Conservation (phyloP, 306 rosid genomes). For the Lagenaria siceraria region DNA sequence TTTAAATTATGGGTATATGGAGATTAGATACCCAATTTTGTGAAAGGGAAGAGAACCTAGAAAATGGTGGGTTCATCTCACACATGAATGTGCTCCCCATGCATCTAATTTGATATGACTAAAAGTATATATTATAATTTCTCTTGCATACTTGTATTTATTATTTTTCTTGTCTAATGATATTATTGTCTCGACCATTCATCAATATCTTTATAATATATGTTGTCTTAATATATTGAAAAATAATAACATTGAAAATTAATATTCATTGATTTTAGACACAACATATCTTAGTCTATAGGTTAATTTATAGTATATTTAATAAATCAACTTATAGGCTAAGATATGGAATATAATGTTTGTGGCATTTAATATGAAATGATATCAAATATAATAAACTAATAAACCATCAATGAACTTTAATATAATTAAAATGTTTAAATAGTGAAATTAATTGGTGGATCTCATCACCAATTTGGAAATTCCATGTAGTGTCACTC, state of each 20-base stretch:
- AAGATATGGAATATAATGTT: neutral
- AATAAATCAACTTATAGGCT: no score
- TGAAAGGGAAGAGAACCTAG: neutral
- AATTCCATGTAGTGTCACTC: no score
- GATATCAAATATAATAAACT: no score
- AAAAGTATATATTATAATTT: neutral
- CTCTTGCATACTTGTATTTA: neutral
- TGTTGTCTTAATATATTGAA: neutral
- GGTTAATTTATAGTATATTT: no score
- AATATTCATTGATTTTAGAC: neutral
- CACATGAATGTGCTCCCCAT: conserved; percentile 1
- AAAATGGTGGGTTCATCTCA: neutral
- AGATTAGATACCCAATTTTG: neutral
- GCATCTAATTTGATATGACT: neutral
- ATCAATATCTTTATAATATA: neutral
- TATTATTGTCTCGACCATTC: neutral
- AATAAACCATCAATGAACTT: no score
- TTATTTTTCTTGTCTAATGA: neutral
- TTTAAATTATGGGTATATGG: neutral
- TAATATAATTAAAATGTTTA: no score
- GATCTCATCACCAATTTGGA: no score
- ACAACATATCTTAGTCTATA: neutral
- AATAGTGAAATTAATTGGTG: no score
- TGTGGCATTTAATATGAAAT: neutral
- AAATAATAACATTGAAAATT: no score